These are phyloP conservation scores for Cyclospora cayetanensis DNA, from an alignment of 169 alveolate genomes.

Conservation along the genomic window DNA sequence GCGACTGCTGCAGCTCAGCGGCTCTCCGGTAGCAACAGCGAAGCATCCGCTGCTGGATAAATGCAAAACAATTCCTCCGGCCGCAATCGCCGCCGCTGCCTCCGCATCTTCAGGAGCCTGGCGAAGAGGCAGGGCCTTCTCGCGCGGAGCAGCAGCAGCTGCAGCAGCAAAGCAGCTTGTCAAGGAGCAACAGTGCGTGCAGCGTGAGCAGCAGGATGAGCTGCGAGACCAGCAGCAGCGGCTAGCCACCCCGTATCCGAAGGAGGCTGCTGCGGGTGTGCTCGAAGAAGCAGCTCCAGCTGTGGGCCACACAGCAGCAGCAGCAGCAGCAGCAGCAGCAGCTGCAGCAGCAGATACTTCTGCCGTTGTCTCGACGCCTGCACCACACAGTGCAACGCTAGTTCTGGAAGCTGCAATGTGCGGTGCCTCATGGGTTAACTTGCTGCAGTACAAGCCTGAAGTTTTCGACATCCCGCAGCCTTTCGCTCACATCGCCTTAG, in stretches of 20 bases:
- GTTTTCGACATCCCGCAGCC: constrained; percentile 7
- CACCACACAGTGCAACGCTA: constrained; percentile 1
- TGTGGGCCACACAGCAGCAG: neutral
- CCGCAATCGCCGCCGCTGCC: neutral
- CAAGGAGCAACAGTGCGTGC: neutral
- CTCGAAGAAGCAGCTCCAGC: neutral
- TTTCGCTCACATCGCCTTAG: neutral
- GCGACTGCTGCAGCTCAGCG: constrained; percentile 9
- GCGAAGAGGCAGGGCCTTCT: neutral
- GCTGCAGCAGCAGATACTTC: neutral
- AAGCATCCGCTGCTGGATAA: constrained; percentile 30
- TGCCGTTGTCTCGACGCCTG: too few relatives aligned
- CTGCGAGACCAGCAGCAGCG: neutral
- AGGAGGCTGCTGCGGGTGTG: neutral
- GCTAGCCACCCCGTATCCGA: neutral
- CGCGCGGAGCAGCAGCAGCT: constrained; percentile 6
- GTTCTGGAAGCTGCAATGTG: neutral
- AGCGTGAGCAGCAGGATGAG: neutral
- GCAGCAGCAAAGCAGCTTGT: constrained; percentile 25
- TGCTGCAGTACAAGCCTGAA: constrained; percentile 6
- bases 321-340: constrained; percentile 50
- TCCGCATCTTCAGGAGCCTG: neutral
- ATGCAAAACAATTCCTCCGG: neutral
- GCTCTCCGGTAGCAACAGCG: neutral
- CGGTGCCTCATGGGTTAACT: neutral